phyloP scores from a whole-genome alignment of 2,329 filamentous ascomycete species.

The Talaromyces funiculosus region DNA sequence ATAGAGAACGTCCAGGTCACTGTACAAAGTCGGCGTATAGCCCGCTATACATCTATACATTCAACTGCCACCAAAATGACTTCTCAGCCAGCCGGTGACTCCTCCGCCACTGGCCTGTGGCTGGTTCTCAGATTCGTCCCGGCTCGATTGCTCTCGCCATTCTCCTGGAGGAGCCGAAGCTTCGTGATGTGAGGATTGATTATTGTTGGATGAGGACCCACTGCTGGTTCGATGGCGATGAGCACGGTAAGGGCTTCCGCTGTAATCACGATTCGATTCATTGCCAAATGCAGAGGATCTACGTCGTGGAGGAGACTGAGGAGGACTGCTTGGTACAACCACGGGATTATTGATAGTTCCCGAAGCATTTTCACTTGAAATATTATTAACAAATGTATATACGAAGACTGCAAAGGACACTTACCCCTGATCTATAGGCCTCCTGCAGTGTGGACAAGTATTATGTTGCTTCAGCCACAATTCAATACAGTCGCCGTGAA shows the following conservation, averaged over 20 bases:
- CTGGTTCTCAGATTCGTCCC: not conserved
- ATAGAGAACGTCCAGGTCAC: not conserved
- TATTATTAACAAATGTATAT: conserved; percentile 12
- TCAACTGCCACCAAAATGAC: conserved; percentile 21
- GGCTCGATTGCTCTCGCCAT: not conserved
- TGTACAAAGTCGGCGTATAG: not conserved
- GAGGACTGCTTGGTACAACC: conserved; percentile 13
- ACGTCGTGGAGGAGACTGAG: not conserved
- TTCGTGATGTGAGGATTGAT: not conserved
- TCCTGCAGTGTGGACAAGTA: conserved; percentile 65
- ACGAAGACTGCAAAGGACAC: conserved; percentile 15
- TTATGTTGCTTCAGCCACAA: conserved; percentile 87
- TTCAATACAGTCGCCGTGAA: conserved; percentile 75
- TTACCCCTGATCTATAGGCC: conserved; percentile 29
- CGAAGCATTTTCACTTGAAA: conserved; percentile 5
- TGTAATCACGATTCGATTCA: not conserved
- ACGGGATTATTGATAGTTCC: conserved; percentile 14
- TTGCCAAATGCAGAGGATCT: not conserved
- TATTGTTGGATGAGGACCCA: not conserved
- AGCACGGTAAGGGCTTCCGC: not conserved
- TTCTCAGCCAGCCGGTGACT: conserved; percentile 22
- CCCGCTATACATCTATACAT: not conserved
- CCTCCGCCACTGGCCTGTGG: conserved; percentile 8
- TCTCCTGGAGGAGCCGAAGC: conserved; percentile 4
- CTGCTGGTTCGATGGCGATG: conserved; percentile 1